phyloP scores from a whole-genome alignment of 2,329 filamentous ascomycete species.

The Botrytis fragariae region DNA sequence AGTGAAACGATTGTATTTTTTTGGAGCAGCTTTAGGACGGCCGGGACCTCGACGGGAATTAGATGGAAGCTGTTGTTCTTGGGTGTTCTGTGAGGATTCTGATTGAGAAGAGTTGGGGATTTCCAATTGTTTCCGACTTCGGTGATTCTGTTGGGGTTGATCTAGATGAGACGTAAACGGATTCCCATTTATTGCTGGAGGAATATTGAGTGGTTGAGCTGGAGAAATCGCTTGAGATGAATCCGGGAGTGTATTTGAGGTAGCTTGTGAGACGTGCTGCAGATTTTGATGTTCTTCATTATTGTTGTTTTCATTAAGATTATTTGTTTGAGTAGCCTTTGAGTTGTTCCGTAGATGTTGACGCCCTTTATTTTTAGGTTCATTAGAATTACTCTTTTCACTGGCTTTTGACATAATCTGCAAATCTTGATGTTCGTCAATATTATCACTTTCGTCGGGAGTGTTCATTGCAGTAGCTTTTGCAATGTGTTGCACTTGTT shows the following conservation, averaged over 20 bases:
- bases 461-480: background rate
- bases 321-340: background rate
- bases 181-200: background rate
- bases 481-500: background rate
- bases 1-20: background rate
- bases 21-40: background rate
- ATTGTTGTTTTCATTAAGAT: background rate
- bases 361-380: background rate
- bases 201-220: too few species aligned
- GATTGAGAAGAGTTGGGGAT: constrained; percentile 7
- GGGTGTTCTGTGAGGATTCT: background rate
- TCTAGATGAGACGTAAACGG: background rate
- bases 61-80: background rate
- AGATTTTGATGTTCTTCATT: background rate
- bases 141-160: background rate
- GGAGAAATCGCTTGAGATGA: background rate
- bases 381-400: too few species aligned
- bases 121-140: background rate
- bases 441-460: background rate
- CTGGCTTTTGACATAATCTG: background rate
- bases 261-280: background rate
- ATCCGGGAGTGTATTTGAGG: background rate
- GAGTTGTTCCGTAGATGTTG: background rate
- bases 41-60: background rate
- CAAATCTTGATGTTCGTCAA: background rate